Percentiles rank a stretch among this genome's conserved stretches.
Conservation (phyloP, 1,139 yeast genomes). For the Scheffersomyces lignicola region DNA sequence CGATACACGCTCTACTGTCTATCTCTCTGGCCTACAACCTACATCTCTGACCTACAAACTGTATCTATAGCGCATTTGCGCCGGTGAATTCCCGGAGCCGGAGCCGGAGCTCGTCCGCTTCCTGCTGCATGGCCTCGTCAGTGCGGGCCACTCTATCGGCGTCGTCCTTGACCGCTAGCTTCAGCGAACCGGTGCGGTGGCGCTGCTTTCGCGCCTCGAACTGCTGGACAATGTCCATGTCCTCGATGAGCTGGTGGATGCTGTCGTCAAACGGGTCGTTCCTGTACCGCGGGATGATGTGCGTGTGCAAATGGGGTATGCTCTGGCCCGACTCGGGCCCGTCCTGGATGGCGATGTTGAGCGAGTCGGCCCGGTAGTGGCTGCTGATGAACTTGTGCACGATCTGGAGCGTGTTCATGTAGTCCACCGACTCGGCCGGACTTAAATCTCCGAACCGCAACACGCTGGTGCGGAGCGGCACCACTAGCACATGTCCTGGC, state of each 20-base stretch:
- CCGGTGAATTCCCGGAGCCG: no score
- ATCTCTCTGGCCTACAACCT: no score
- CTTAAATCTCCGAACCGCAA: constrained; percentile 66
- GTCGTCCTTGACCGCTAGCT: constrained; percentile 26
- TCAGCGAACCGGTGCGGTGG: constrained; percentile 14
- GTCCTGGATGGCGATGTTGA: constrained; percentile 91
- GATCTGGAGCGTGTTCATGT: constrained; percentile 72
- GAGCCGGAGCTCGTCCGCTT: constrained; percentile 57
- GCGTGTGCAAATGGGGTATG: constrained; percentile 91
- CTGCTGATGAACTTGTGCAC: constrained; percentile 65
- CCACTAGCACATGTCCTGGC: constrained; percentile 89
- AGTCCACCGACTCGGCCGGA: constrained; percentile 72
- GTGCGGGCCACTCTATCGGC: constrained; percentile 54
- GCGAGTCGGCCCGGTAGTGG: constrained; percentile 71
- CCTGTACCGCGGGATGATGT: constrained; percentile 77
- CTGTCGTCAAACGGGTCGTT: constrained; percentile 62
- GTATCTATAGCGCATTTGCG: no score
- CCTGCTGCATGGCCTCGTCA: constrained; percentile 61
- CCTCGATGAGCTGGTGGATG: constrained; percentile 63
- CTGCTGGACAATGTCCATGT: constrained; percentile 31
- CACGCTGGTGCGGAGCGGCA: constrained; percentile 65
- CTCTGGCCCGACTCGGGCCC: constrained; percentile 96
- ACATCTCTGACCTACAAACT: no score
- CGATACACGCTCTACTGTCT: no score
- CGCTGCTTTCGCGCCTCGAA: constrained; percentile 26